Conservation (phyloP, 1,139 yeast species). For the Taiozyma sp. region DNA sequence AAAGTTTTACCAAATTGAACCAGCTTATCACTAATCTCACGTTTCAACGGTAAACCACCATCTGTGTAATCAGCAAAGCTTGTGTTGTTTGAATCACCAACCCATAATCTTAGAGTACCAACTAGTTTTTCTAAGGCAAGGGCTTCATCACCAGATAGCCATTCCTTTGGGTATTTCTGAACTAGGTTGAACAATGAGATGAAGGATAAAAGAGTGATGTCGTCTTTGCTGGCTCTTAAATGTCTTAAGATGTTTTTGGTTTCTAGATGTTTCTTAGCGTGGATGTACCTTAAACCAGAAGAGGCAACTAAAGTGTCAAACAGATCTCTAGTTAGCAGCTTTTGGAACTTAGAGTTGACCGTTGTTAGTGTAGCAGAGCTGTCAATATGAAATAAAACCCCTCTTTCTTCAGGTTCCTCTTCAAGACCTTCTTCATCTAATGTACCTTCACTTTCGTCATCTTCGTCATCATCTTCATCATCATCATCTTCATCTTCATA, state of each 20-base stretch:
- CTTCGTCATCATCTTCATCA: not conserved
- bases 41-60: constrained; percentile 19
- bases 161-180: constrained; percentile 22
- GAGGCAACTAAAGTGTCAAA: constrained; percentile 22
- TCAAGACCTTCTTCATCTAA: not conserved
- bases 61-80: constrained; percentile 19
- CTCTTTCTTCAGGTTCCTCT: constrained; percentile 4
- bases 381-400: constrained; percentile 1
- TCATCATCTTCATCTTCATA: constrained; percentile 6
- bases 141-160: constrained; percentile 18
- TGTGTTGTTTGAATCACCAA: constrained; percentile 20
- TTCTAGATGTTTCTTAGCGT: constrained; percentile 12
- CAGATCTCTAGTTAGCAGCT: constrained; percentile 20
- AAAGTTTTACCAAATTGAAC: constrained; percentile 20
- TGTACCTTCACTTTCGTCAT: not conserved
- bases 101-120: constrained; percentile 23
- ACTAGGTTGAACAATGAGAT: constrained; percentile 22
- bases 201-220: constrained; percentile 21
- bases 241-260: constrained; percentile 15
- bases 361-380: not conserved
- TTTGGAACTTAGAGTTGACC: constrained; percentile 12
- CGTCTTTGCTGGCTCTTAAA: constrained; percentile 14
- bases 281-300: constrained; percentile 18
- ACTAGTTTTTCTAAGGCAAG: constrained; percentile 14
- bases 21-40: constrained; percentile 23